Base-by-base conservation (phyloP, 352 stramenopile species). In the Hyaloperonospora arabidopsidis region DNA sequence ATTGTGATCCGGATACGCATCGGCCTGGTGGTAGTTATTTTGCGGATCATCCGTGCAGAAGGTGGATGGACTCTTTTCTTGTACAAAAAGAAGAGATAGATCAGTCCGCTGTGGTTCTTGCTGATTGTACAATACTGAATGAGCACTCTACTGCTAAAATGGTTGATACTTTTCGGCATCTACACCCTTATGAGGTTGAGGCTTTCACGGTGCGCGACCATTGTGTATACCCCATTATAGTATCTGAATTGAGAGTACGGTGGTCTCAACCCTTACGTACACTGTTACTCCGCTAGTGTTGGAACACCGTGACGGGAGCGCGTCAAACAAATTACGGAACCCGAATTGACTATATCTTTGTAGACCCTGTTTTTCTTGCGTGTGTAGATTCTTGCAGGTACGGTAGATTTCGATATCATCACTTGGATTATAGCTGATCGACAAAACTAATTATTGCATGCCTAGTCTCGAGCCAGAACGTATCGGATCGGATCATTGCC, bases 261-360 rank as follows among this genome's bases (percentile, higher is more conserved):
- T 29, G 25, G 25, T 29, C 7, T 29, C 3, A n/a, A n/a, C n/a
- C n/a, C n/a, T 29, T 8, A 29, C 25, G 7, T 8, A 29, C 7
- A 29, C 25, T 29, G 25, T 8, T 22, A 21, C 19, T 36, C 87
- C 69, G 96, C 84, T 54, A 89, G 71, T 97, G 85, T 54, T 97
- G 87, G 86, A 95, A 75, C 54, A 95, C 77, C 13, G 57, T 88
- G 52, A 95, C 86, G 11, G 73, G 72, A 1, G 87, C 82, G 13
- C 74, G 89, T 10, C 70, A 92, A 58, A 96, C 85, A 58, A 97
- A 97, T 63, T 96, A 88, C 45, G 89, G 89, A 49, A 87, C 81
- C 18, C 82, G 89, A 35, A 92, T 97, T 51, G 89, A 97, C 64
- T 96, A 96, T 50, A 87, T 97, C 45, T 66, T 96, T 17, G 67